phyloP scores from a whole-genome alignment of 306 rosid species.

The Pterocarpus macrocarpus region DNA sequence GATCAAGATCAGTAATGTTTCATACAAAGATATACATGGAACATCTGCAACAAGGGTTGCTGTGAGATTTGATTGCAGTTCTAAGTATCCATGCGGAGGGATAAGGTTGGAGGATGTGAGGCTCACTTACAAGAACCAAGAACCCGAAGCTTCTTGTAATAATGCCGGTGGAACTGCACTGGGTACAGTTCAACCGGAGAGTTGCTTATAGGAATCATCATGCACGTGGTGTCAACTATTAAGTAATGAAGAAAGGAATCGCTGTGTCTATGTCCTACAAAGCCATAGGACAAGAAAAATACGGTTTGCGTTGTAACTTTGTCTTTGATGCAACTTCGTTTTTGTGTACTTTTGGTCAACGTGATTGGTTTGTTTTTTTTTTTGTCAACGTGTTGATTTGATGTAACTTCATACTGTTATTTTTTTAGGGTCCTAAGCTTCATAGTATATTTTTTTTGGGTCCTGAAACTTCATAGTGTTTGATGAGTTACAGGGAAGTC shows the following conservation, averaged over 20 bases:
- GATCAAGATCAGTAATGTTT: slow-evolving; percentile 51
- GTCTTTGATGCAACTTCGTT: no score
- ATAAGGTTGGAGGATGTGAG: slow-evolving; percentile 59
- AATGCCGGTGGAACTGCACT: slow-evolving; percentile 49
- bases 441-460: no score
- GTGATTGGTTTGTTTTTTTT: no score
- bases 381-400: background rate
- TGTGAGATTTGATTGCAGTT: slow-evolving; percentile 66
- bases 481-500: background rate
- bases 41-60: slow-evolving; percentile 67
- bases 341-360: background rate
- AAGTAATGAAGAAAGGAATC: background rate
- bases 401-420: background rate
- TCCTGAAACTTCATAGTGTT: background rate
- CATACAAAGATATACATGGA: slow-evolving; percentile 61
- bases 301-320: no score
- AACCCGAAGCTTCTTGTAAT: slow-evolving; percentile 52
- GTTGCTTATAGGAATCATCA: slow-evolving; percentile 46
- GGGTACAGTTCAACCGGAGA: slow-evolving; percentile 54
- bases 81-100: slow-evolving; percentile 53
- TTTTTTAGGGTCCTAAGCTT: background rate
- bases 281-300: background rate
- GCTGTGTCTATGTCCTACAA: background rate
- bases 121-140: slow-evolving; percentile 50
- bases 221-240: no score